These are phyloP conservation scores for Escovopsis sp. DNA, from an alignment of 2,329 filamentous ascomycete genomes.

Conservation along the genomic window DNA sequence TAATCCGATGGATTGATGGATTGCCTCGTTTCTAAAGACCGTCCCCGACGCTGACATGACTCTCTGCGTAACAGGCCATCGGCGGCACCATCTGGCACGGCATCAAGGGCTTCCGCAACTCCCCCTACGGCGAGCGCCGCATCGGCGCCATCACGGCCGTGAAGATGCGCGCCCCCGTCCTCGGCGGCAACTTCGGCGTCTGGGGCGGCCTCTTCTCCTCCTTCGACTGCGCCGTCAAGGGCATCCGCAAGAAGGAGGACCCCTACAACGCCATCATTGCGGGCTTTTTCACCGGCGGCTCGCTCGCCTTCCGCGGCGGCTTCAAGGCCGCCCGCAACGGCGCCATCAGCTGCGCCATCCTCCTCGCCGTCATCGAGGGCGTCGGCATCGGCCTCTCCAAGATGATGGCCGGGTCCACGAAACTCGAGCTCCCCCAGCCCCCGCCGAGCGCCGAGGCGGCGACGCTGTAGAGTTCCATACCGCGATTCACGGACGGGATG, in stretches of 20 bases:
- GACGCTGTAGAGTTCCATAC: constrained; percentile 10
- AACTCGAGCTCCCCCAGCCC: constrained; percentile 44
- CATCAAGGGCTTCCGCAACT: constrained; percentile 86
- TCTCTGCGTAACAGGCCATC: constrained; percentile 38
- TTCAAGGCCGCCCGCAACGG: constrained; percentile 86
- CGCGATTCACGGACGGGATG: background rate
- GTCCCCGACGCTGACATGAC: background rate
- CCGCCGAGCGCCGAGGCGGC: constrained; percentile 17
- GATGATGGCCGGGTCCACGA: constrained; percentile 83
- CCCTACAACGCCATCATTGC: constrained; percentile 97
- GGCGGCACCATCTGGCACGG: constrained; percentile 88
- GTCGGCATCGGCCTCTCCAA: constrained; percentile 92
- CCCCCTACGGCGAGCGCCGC: constrained; percentile 81
- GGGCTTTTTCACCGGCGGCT: constrained; percentile 90
- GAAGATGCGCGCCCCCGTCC: constrained; percentile 89
- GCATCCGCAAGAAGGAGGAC: constrained; percentile 88
- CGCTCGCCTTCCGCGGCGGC: constrained; percentile 81
- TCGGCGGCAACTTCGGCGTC: constrained; percentile 95
- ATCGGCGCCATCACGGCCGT: constrained; percentile 94
- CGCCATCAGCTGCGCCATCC: constrained; percentile 87
- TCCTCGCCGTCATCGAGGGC: constrained; percentile 92
- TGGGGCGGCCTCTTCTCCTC: constrained; percentile 95
- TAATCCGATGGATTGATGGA: no score
- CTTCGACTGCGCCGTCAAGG: constrained; percentile 95
- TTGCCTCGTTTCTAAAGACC: background rate